Evolutionary conservation across 225 moss, liverwort and hornwort genomes (phyloP), one percentile per base, ranked within the genome.

Genomic region (Sphagnum contortum): DNA sequence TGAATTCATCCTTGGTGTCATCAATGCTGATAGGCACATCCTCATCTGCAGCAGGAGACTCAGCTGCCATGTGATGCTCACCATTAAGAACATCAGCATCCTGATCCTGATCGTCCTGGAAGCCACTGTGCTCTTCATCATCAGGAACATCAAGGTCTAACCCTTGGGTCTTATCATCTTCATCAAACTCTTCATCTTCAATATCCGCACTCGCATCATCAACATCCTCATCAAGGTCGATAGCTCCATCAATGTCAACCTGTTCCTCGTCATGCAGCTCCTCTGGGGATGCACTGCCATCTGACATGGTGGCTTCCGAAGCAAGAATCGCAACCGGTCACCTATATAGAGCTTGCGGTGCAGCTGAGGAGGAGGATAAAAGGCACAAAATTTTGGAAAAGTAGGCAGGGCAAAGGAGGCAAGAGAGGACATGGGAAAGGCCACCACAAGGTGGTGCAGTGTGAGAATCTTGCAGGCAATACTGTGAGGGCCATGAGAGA

Each of bases 401-500:
- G 1, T 29, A 80, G 85, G 84, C 78, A 77, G 88, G 77, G 89
- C 88, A 92, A 84, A 83, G 82, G 86, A 83, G 90, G 88, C 83
- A 80, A 86, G 84, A 83, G 89, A 87, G 87, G 87, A 98, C 93
- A 98, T 89, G 70, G 90, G 98, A 98, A 91, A 93, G 89, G 91
- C 90, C 98, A 93, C 96, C 92, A 92, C 88, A 88, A 92, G 90
- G 96, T 90, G 92, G 87, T 76, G 83, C 83, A 74, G 85, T 91
- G 93, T 98, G 98, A 98, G 93, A 98, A 98, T 90, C 76, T 89
- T 79, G 79, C 79, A 83, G 98, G 87, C 85, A 86, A 89, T 76
- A 81, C 98, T 93, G 80, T 82, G 94, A 94, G 98, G 98, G 89
- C 91, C 93, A 98, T 93, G 82, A 67, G 93, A 80, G 96, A 98